These are phyloP conservation scores for Gracilaria domingensis DNA, from an alignment of 23 red algal species.

Conservation along the genomic window DNA sequence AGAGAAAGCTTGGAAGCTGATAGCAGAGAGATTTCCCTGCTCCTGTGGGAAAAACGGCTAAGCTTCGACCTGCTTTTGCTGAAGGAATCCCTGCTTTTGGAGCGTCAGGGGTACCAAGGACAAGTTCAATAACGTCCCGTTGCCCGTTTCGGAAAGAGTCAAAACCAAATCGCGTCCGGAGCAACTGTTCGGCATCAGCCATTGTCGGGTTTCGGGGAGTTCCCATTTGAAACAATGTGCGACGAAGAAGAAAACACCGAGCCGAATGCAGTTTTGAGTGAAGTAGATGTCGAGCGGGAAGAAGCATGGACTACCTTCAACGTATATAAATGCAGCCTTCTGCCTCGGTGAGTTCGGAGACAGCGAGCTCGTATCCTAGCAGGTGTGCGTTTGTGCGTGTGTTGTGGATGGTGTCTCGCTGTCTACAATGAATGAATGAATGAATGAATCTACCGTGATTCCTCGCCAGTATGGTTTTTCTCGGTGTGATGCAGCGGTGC, in stretches of 20 bases:
- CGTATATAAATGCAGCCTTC: not conserved
- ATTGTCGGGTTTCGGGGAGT: conserved; percentile 14
- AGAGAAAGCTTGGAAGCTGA: conserved; percentile 89
- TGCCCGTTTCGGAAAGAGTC: conserved; percentile 67
- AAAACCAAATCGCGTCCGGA: conserved; percentile 54
- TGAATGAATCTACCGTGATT: too few species aligned
- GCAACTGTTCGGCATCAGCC: conserved; percentile 24
- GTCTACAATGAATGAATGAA: too few species aligned
- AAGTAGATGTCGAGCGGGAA: not conserved
- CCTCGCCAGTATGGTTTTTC: too few species aligned
- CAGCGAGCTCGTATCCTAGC: too few species aligned
- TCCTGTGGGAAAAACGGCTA: conserved; percentile 91
- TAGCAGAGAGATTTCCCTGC: conserved; percentile 95
- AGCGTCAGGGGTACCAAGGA: conserved; percentile 11
- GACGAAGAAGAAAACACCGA: not conserved
- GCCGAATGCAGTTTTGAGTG: not conserved
- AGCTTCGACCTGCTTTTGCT: conserved; percentile 26
- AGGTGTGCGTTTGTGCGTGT: too few species aligned
- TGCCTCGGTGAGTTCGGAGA: too few species aligned
- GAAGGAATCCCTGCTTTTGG: conserved; percentile 16
- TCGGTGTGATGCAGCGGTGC: too few species aligned
- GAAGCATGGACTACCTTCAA: not conserved
- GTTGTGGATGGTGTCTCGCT: too few species aligned
- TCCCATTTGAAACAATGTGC: not conserved
- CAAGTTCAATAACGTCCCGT: conserved; percentile 35